Base-by-base conservation (phyloP, 495 filamentous ascomycete species). In the Lentithecium fluviatile region DNA sequence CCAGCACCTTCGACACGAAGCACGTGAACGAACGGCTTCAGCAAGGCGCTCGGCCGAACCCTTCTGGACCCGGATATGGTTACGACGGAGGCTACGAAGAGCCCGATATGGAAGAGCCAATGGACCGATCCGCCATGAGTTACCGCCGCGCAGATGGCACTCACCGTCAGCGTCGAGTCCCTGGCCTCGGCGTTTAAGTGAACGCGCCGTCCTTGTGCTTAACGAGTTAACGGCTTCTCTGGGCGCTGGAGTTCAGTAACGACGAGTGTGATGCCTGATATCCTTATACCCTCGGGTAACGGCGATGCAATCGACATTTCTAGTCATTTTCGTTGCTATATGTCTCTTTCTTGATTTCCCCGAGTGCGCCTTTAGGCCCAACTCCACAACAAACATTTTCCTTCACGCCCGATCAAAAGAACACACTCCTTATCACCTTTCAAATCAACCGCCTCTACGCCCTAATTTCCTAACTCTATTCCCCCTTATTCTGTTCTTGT, bases 111-210 rank as follows among this genome's bases (percentile, higher is more conserved):
- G 68, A 65, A 32, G 68, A 66, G 32, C 49, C 52, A 12, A 42
- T 63, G 37, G 66, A 60, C 26, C 26, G 59, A 8, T 13, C 38
- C 4, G 66, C 66, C 13, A 70, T 70, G 68, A 69, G 58, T 42
- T 70, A 70, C 42, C 68, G 68, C n/a, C 47, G 68, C 13, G 68
- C 68, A 12, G 68, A 70, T 60, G 68, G 68, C 24, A 70, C 68
- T 7, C 59, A 69, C 12, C 66, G 68, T 34, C 56, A 60, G 51
- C 56, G 68, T 42, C 58, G 56, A 12, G 57, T 70, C 13, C 67
- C 67, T 29, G 55, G 66, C 20, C 25, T 65, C 6, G 52, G 53
- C n/a, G 38, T 56, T 15, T 65, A 56, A 23, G 29, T 19, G 15
- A 19, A 20, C 34, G 13, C 15, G 8, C 8, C 13, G 15, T 6